Evolutionary conservation across 2,329 filamentous ascomycete genomes (phyloP).

Genomic region (Diaporthe batatas): DNA sequence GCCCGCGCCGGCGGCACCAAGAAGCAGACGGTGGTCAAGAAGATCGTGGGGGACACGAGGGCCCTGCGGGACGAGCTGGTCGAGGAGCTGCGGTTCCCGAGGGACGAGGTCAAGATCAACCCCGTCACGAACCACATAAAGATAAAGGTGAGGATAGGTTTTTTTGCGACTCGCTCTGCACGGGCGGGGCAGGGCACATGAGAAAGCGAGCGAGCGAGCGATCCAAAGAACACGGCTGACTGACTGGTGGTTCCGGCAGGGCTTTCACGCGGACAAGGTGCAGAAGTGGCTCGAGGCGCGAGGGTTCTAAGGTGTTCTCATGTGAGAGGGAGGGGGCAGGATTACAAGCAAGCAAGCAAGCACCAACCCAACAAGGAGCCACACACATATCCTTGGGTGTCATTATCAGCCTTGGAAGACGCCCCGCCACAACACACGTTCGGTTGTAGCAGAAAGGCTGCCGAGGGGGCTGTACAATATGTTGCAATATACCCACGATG

Average conservation of each 20-base stretch:
- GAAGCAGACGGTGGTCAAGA: slow-evolving; percentile 81
- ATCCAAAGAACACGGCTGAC: too few relatives aligned
- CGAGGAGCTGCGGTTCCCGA: slow-evolving; percentile 67
- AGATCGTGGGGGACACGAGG: slow-evolving; percentile 79
- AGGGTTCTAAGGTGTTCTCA: slow-evolving; percentile 40
- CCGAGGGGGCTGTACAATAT: too few relatives aligned
- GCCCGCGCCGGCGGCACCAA: slow-evolving; percentile 82
- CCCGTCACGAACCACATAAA: slow-evolving; percentile 79
- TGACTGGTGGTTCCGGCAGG: slow-evolving; percentile 15
- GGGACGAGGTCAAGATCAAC: slow-evolving; percentile 67
- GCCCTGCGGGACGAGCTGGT: slow-evolving; percentile 75
- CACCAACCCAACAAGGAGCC: background rate
- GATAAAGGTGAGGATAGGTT: slow-evolving; percentile 70
- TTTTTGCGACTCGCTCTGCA: too few relatives aligned
- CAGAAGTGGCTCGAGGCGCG: slow-evolving; percentile 41
- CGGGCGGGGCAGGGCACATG: too few relatives aligned
- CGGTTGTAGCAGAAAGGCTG: too few relatives aligned
- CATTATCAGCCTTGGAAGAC: too few relatives aligned
- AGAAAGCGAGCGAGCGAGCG: background rate
- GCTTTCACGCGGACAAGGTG: slow-evolving; percentile 39
- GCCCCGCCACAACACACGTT: too few relatives aligned
- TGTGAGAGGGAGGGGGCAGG: too few relatives aligned
- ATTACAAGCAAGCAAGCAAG: too few relatives aligned
- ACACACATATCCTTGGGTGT: too few relatives aligned
- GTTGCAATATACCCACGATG: too few relatives aligned